Base-by-base conservation (phyloP, 768 basidiomycete species). In the Sporobolomyces roseus region DNA sequence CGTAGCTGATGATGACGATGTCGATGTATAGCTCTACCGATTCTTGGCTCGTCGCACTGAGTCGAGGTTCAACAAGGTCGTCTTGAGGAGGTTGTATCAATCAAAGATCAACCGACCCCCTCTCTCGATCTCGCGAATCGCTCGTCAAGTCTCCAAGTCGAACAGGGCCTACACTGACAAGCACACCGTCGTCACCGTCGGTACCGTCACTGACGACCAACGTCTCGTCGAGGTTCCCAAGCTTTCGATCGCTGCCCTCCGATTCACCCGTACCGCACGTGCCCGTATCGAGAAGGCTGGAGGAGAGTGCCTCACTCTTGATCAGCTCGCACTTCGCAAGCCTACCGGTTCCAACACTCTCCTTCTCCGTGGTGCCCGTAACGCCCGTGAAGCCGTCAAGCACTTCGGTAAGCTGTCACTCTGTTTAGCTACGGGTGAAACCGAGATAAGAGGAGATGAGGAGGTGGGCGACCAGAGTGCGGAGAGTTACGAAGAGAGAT, bases 11-110 rank as follows among this genome's bases (percentile, higher is more conserved):
- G n/a, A n/a, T n/a, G n/a, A n/a, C n/a, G n/a, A 14, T 12, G 12
- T 6, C n/a, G 13, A 41, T 23, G 17, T 27, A 53, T 76, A 99
- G 94, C 87, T 98, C 74, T 99, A 99, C 84, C 91, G 96, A 77
- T 99, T 99, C 86, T 83, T 99, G 72, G 93, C 96, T 73, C 88
- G 96, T 78, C 88, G 96, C 78, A 98, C 96, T 66, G 91, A 97
- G 79, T 86, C 93, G 63, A 82, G 82, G 72, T 99, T 99, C 84
- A 99, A 99, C 89, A 89, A 92, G 86, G 90, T 86, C 78, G 85
- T 99, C 82, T 92, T 99, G 79, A 91, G 88, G 82, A 89, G 92
- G 66, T 87, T 99, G 67, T 99, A 92, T 86, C 87, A 92, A 80
- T 93, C 91, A 79, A 94, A 93, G 83, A 85, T 84, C 85, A 99